These are phyloP conservation scores for Talaromyces sp. DNA, from an alignment of 2,329 filamentous ascomycete genomes.

Conservation along the genomic window DNA sequence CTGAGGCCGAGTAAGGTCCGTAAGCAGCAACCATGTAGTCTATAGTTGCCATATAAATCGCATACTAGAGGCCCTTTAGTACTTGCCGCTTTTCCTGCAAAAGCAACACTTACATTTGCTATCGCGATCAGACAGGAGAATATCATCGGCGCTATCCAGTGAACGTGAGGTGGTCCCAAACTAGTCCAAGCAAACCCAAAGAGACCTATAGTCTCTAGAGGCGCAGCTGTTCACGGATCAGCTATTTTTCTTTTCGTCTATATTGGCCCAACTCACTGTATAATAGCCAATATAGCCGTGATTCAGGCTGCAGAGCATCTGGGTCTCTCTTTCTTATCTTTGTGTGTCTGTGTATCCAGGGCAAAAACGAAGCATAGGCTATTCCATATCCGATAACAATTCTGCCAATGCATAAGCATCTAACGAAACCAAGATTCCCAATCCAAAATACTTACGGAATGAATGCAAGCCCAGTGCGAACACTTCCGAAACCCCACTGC, in stretches of 20 bases:
- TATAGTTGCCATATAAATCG: conserved; percentile 60
- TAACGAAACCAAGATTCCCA: too few species aligned
- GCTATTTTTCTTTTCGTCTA: not conserved
- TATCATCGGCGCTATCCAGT: conserved; percentile 59
- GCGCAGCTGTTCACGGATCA: conserved; percentile 38
- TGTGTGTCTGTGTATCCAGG: conserved; percentile 43
- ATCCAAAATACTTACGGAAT: conserved; percentile 42
- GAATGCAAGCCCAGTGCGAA: conserved; percentile 48
- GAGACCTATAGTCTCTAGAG: conserved; percentile 54
- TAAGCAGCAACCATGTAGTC: conserved; percentile 65
- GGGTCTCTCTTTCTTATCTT: conserved; percentile 35
- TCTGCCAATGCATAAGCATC: conserved; percentile 16
- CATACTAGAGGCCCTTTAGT: conserved; percentile 19
- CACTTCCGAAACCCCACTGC: conserved; percentile 53
- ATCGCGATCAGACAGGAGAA: conserved; percentile 56
- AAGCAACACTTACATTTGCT: conserved; percentile 46
- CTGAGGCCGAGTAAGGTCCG: conserved; percentile 58
- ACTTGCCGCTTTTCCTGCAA: not conserved
- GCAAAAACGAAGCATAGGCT: conserved; percentile 52
- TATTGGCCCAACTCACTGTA: conserved; percentile 33
- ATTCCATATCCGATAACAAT: conserved; percentile 54
- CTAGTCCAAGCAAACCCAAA: conserved; percentile 58
- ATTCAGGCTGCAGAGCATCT: conserved; percentile 56
- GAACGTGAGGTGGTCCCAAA: conserved; percentile 48
- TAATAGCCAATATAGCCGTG: conserved; percentile 54